Evolutionary conservation across 768 basidiomycete genomes (phyloP), one percentile per base, ranked within the genome.

Genomic region (Suillus ampliporus): DNA sequence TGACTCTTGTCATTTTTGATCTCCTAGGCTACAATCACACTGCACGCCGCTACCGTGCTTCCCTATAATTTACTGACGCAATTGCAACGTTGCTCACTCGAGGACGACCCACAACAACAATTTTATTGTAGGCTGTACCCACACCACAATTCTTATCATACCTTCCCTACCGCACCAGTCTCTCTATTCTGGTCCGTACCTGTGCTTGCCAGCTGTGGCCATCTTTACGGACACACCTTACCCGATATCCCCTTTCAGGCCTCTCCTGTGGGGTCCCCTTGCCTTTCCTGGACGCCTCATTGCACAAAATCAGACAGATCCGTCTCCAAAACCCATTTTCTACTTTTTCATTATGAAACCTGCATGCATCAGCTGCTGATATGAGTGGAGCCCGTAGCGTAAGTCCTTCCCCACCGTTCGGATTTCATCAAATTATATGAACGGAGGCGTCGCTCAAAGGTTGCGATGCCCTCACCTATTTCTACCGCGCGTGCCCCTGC

Each of bases 51-150:
- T 41, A 28, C 46, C 47, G 11, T 48, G 58, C 58, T 38, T 62
- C 37, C 13, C n/a, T 6, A 34, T 60, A 38, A 19, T 58, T n/a
- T 26, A 47, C 28, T 43, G 31, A 59, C 53, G 41, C 61, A 60
- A 35, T 10, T 14, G 14, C 64, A 71, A 71, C 68, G 72, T 71
- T 72, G 67, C 63, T 50, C 14, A 62, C 62, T 69, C 63, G 71
- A 70, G 71, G 71, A 41, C 48, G 31, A 34, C 40, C 43, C 48
- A 23, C 53, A 53, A 43, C 11, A 48, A 63, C 61, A 58, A 53
- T 41, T 50, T 19, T 37, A 56, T 51, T n/a, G 10, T 51, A 51
- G 5, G 50, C 31, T 34, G 50, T 51, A 51, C 19, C 31, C 47
- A 43, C 61, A 61, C 31, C 51, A 59, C 23, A 3, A 31, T 21